phyloP scores from a whole-genome alignment of 352 stramenopile genomes.

The Phytopythium sindhum region DNA sequence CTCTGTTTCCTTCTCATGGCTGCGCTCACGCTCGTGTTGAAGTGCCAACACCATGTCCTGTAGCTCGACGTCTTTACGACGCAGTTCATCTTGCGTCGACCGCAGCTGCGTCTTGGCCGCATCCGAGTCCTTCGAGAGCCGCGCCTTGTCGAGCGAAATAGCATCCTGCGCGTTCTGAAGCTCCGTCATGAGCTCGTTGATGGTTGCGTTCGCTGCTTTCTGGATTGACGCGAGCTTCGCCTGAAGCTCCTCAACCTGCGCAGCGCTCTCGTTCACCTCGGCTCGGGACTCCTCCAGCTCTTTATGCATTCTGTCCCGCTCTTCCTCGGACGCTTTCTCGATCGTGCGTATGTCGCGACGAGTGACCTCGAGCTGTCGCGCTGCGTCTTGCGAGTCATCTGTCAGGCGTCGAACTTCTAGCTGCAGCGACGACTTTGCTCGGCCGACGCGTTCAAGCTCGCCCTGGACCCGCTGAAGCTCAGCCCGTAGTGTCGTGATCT shows the following conservation, averaged over 20 bases:
- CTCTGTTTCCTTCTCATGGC: slow-evolving; percentile 31
- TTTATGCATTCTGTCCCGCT: slow-evolving; percentile 38
- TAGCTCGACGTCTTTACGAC: slow-evolving; percentile 33
- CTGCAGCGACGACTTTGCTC: slow-evolving; percentile 48
- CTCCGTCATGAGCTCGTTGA: slow-evolving; percentile 68
- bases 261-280: slow-evolving; percentile 36
- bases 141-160: slow-evolving; percentile 46
- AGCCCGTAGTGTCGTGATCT: slow-evolving; percentile 12
- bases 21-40: slow-evolving; percentile 22
- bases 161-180: slow-evolving; percentile 57
- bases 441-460: slow-evolving; percentile 41
- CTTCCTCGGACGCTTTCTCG: slow-evolving; percentile 34
- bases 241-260: slow-evolving; percentile 55
- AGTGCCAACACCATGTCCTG: slow-evolving; percentile 29
- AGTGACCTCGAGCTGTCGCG: slow-evolving; percentile 61
- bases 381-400: slow-evolving; percentile 52
- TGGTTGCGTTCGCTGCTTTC: slow-evolving; percentile 70
- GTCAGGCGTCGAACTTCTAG: slow-evolving; percentile 46
- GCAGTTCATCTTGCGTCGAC: slow-evolving; percentile 45
- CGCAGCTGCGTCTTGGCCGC: slow-evolving; percentile 31
- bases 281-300: slow-evolving; percentile 43
- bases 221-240: slow-evolving; percentile 68
- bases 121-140: slow-evolving; percentile 48
- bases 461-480: slow-evolving; percentile 24
- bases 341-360: slow-evolving; percentile 45